These are phyloP conservation scores for Pleurotus sapidus DNA, from an alignment of 768 basidiomycete species.

Conservation along the genomic window DNA sequence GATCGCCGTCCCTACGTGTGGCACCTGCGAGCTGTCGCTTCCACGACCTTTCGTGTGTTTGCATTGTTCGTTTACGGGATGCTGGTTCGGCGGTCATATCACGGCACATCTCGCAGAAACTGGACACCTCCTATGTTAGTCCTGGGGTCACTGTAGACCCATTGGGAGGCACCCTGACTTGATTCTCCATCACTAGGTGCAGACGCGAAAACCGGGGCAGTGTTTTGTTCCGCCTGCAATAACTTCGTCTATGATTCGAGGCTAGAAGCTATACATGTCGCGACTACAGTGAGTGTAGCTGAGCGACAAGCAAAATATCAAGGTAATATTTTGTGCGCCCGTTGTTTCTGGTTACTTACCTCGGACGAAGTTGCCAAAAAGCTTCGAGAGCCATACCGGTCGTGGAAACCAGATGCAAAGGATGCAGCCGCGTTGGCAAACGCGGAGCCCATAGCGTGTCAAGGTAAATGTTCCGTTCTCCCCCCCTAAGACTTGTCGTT, in stretches of 20 bases:
- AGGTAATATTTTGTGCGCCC: constrained; percentile 29
- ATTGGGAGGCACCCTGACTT: no score
- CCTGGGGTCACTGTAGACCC: no score
- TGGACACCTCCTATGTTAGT: constrained; percentile 68
- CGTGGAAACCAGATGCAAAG: constrained; percentile 36
- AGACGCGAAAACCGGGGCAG: constrained; percentile 68
- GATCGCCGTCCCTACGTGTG: constrained; percentile 62
- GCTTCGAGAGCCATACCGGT: constrained; percentile 30
- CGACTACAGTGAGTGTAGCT: constrained; percentile 48
- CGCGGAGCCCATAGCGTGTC: constrained; percentile 59
- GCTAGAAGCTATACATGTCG: constrained; percentile 44
- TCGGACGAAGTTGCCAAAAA: constrained; percentile 30
- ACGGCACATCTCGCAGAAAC: constrained; percentile 52
- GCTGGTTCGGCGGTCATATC: constrained; percentile 64
- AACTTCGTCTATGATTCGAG: constrained; percentile 67
- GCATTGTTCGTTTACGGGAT: constrained; percentile 67
- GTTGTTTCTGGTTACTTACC: no score
- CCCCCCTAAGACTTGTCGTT: neutral
- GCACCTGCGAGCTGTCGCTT: constrained; percentile 51
- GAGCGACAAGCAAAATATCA: constrained; percentile 61
- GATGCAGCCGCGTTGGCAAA: constrained; percentile 45
- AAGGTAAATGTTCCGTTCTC: constrained; percentile 44
- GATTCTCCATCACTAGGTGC: constrained; percentile 44
- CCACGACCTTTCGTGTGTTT: constrained; percentile 71
- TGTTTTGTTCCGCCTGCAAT: constrained; percentile 73